Evolutionary conservation across 805 yeast species (phyloP).

Genomic region (Metschnikowia colocasiae): DNA sequence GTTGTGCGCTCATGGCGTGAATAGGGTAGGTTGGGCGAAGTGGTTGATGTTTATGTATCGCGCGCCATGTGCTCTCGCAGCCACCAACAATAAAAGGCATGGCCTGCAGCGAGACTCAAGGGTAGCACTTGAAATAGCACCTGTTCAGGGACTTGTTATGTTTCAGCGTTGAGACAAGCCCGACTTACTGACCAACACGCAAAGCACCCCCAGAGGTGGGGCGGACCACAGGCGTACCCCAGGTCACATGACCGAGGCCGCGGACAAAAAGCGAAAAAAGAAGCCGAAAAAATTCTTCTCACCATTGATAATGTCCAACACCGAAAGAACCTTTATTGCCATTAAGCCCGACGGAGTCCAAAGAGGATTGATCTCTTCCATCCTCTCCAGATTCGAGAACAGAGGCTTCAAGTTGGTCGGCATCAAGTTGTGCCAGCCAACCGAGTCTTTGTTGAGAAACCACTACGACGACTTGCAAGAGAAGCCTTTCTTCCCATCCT

Average conservation of each 20-base stretch:
- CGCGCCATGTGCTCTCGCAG: background rate
- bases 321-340: slow-evolving; percentile 90
- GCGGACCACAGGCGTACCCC: background rate
- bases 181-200: too few relatives aligned
- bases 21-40: background rate
- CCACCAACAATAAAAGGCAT: background rate
- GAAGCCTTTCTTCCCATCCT: slow-evolving; percentile 98
- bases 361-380: slow-evolving; percentile 91
- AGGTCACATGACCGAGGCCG: slow-evolving; percentile 1
- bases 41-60: background rate
- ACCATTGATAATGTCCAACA: slow-evolving; percentile 43
- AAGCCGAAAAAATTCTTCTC: slow-evolving; percentile 5
- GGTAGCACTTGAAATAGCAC: too few relatives aligned
- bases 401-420: slow-evolving; percentile 98
- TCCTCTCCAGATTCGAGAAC: slow-evolving; percentile 90
- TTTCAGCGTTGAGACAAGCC: too few relatives aligned
- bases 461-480: slow-evolving; percentile 94
- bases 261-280: background rate
- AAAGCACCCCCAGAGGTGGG: too few relatives aligned
- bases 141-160: too few relatives aligned
- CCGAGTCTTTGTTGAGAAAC: slow-evolving; percentile 80
- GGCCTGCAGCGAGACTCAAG: too few relatives aligned
- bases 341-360: slow-evolving; percentile 99
- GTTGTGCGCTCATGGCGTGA: background rate
- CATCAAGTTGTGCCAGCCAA: slow-evolving; percentile 84